Evolutionary conservation across 2,329 filamentous ascomycete species (phyloP).

Genomic region (Talaromyces sp.): DNA sequence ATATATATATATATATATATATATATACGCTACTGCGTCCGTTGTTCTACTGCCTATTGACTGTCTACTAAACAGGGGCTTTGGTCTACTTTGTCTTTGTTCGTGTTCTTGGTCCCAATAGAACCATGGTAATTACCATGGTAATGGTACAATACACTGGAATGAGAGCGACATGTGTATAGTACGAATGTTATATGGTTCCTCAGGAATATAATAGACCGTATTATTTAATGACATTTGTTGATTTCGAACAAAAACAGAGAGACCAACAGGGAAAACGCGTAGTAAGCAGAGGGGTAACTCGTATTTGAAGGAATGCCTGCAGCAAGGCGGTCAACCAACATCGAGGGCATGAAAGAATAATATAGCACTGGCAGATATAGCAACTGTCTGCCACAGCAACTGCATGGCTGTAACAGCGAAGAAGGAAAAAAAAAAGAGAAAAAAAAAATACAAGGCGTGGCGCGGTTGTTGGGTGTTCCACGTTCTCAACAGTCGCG

Average conservation of each 20-base stretch:
- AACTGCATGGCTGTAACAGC: not conserved
- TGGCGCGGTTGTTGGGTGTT: slow-evolving; percentile 12
- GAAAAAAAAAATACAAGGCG: not conserved
- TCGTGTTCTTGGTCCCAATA: not conserved
- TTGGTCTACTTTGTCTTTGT: not conserved
- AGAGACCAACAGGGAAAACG: not conserved
- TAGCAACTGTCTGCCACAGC: not conserved
- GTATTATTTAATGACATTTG: not conserved
- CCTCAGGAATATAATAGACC: not conserved
- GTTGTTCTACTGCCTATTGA: not conserved
- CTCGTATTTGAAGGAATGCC: not conserved
- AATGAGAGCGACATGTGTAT: not conserved
- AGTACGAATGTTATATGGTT: not conserved
- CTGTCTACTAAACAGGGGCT: not conserved
- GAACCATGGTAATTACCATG: not conserved
- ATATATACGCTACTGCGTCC: not conserved
- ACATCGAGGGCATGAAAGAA: not conserved
- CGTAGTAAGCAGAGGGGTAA: not conserved
- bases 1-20: too few species aligned
- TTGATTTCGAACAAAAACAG: not conserved
- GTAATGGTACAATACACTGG: not conserved
- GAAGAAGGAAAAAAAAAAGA: not conserved
- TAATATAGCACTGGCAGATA: not conserved
- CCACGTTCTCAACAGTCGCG: slow-evolving; percentile 26
- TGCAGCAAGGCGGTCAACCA: not conserved